A percentile compares a stretch with the other conserved stretches of the same genome.
Conservation (phyloP, 2,329 filamentous ascomycete genomes). For the Talaromyces funiculosus region DNA sequence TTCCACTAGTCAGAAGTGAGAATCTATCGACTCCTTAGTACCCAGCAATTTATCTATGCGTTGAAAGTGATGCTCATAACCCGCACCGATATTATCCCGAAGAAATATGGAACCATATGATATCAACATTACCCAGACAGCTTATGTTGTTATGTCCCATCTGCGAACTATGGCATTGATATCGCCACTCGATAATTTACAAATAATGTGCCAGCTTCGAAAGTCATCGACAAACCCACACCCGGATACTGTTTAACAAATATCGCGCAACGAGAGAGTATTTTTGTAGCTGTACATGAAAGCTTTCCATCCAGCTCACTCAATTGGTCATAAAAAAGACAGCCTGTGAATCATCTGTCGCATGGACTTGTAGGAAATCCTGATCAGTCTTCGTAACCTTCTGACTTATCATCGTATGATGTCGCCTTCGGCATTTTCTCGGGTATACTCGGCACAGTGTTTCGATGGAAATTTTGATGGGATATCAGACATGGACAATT, state of each 20-base stretch:
- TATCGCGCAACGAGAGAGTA: not conserved
- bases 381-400: not conserved
- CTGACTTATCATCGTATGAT: not conserved
- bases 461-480: not conserved
- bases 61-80: not conserved
- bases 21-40: too few species aligned
- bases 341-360: not conserved
- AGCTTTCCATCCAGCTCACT: not conserved
- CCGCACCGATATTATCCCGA: not conserved
- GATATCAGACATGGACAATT: too few species aligned
- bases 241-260: not conserved
- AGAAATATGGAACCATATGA: not conserved
- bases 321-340: not conserved
- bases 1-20: not conserved
- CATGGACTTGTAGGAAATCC: not conserved
- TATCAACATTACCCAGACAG: not conserved
- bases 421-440: not conserved
- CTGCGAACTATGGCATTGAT: not conserved
- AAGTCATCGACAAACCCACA: not conserved
- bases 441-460: not conserved
- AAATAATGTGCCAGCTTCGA: not conserved
- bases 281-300: not conserved
- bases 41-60: not conserved
- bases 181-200: not conserved
- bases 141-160: not conserved